phyloP scores from a whole-genome alignment of 257 asterid genomes.

The Plantago ovata region DNA sequence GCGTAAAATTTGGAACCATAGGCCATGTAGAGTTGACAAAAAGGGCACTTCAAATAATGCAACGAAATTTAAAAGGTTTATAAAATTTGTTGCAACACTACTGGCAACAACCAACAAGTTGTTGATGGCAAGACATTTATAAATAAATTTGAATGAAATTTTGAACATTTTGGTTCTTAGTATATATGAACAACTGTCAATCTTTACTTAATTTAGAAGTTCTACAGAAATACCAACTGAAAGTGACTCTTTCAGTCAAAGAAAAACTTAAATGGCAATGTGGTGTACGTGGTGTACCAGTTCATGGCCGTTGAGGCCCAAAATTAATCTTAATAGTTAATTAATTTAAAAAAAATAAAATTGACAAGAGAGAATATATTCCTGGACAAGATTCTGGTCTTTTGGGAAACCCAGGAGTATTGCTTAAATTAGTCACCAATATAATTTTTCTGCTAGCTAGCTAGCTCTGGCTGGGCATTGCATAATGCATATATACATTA shows the following conservation, averaged over 20 bases:
- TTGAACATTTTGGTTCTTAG: slow-evolving; percentile 10
- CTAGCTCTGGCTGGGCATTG: too few species aligned
- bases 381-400: too few species aligned
- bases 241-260: slow-evolving; percentile 13
- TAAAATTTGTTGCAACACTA: slow-evolving; percentile 8
- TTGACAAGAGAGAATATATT: not conserved
- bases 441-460: too few species aligned
- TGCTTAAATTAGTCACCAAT: too few species aligned
- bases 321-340: not conserved
- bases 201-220: not conserved
- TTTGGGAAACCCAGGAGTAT: too few species aligned
- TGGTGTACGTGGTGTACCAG: slow-evolving; percentile 9
- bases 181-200: slow-evolving; percentile 17
- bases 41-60: not conserved
- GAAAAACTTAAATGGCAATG: slow-evolving; percentile 28
- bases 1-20: not conserved
- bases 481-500: too few species aligned
- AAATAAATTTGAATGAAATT: not conserved
- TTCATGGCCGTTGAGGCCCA: not conserved
- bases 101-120: slow-evolving; percentile 27
- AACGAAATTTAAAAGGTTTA: too few species aligned
- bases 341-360: too few species aligned
- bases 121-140: not conserved
- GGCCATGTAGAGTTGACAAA: not conserved
- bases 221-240: slow-evolving; percentile 12